A percentile compares a stretch with the other conserved stretches of the same genome.
These are phyloP conservation scores for Podaxis sp. DNA, from an alignment of 768 basidiomycete genomes.

Conservation along the genomic window DNA sequence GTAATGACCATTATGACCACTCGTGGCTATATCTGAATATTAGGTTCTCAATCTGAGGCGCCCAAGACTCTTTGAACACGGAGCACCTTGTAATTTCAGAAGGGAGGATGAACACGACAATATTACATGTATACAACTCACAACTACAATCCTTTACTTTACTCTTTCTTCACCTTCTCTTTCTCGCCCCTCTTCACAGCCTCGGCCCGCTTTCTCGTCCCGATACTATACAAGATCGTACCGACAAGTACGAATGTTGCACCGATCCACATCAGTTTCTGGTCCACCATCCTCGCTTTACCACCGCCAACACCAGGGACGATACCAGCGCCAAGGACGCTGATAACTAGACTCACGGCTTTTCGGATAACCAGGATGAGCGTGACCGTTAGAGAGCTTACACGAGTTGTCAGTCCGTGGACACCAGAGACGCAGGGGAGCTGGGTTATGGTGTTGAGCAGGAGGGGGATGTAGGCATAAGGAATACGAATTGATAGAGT, in stretches of 20 bases:
- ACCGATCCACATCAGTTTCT: constrained; percentile 64
- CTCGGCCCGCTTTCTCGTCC: constrained; percentile 27
- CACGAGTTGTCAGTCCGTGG: constrained; percentile 77
- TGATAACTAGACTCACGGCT: constrained; percentile 75
- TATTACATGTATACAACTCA: neutral
- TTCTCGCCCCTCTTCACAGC: constrained; percentile 22
- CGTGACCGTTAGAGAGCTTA: constrained; percentile 74
- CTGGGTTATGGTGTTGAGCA: constrained; percentile 81
- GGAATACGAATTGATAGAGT: constrained; percentile 48
- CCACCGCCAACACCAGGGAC: constrained; percentile 19
- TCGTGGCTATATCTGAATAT: neutral
- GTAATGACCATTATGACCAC: neutral
- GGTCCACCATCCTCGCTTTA: constrained; percentile 25
- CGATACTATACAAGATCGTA: constrained; percentile 66
- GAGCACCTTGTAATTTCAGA: neutral
- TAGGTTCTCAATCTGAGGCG: neutral
- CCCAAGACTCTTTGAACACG: no score
- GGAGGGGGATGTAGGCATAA: constrained; percentile 58
- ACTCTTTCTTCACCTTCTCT: constrained; percentile 14
- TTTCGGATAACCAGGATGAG: constrained; percentile 82
- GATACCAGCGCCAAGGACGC: constrained; percentile 48
- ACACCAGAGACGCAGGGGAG: constrained; percentile 86
- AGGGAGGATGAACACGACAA: neutral
- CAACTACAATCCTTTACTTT: neutral
- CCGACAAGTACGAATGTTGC: constrained; percentile 69